Conservation (phyloP, 2,329 filamentous ascomycete genomes). For the Ceratocystis ficicola region DNA sequence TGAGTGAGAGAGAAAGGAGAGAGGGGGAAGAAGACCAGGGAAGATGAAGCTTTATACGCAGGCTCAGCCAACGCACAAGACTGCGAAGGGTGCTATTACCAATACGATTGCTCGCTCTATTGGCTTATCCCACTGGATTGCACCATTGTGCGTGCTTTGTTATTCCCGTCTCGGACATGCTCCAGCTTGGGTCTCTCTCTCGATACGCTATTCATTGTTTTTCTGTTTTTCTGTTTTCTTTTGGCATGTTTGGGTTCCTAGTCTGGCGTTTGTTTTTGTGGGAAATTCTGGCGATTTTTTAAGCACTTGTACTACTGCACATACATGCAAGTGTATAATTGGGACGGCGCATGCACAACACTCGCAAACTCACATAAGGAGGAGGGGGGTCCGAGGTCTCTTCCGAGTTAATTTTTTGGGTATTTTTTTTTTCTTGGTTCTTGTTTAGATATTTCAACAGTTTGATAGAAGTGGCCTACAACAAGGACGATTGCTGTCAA, state of each 20-base stretch:
- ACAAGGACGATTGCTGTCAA: background rate
- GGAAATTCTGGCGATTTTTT: conserved; percentile 2
- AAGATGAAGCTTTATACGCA: background rate
- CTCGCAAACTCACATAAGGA: no score
- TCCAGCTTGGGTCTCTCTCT: no score
- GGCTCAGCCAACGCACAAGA: background rate
- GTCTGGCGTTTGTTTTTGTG: background rate
- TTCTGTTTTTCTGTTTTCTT: background rate
- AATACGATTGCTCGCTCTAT: no score
- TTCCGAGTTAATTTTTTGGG: no score
- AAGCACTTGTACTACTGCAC: background rate
- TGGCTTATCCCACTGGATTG: no score
- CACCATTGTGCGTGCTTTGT: no score
- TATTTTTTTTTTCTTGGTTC: background rate
- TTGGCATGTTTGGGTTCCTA: conserved; percentile 8
- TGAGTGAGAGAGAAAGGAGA: conserved; percentile 27
- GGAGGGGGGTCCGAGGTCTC: no score
- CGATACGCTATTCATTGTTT: no score
- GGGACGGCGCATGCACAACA: conserved; percentile 6
- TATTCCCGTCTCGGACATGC: no score
- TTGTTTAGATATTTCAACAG: conserved; percentile 8
- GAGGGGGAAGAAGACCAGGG: background rate
- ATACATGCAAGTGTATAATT: background rate
- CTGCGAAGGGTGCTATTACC: background rate
- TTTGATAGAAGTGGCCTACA: background rate